Percentiles rank a stretch among this genome's conserved stretches.
Conservation (phyloP, 148 eudicot genomes). For the Chenopodium quinoa region DNA sequence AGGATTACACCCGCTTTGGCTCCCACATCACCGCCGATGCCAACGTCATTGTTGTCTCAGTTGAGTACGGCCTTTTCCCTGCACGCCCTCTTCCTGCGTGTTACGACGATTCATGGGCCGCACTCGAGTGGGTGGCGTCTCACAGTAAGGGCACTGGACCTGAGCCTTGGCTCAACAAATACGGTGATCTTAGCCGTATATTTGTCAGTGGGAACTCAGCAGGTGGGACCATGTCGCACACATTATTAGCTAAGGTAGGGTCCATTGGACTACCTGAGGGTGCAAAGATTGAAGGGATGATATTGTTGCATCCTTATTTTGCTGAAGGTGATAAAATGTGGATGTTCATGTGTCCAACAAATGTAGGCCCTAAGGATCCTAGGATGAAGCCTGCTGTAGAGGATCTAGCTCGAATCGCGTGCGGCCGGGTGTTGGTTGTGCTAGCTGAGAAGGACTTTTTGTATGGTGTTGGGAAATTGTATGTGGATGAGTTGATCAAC, state of each 20-base stretch:
- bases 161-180: constrained; percentile 34
- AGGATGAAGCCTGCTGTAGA: constrained; percentile 33
- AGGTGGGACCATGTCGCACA: constrained; percentile 45
- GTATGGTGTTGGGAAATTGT: constrained; percentile 28
- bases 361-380: constrained; percentile 36
- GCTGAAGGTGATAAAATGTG: constrained; percentile 42
- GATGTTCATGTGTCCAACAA: constrained; percentile 36
- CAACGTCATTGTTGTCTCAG: constrained; percentile 29
- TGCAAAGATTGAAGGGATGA: constrained; percentile 24
- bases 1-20: constrained; percentile 21
- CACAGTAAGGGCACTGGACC: constrained; percentile 21
- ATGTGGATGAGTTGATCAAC: constrained; percentile 30
- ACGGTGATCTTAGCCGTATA: constrained; percentile 33
- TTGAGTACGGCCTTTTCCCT: constrained; percentile 34
- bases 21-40: constrained; percentile 15
- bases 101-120: constrained; percentile 35
- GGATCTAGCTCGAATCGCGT: constrained; percentile 31
- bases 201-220: constrained; percentile 53
- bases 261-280: constrained; percentile 16
- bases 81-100: constrained; percentile 24
- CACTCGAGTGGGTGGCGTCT: constrained; percentile 36
- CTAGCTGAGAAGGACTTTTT: constrained; percentile 34
- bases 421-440: constrained; percentile 36
- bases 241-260: constrained; percentile 29
- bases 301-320: constrained; percentile 34